Evolutionary conservation across 352 stramenopile species (phyloP).

Genomic region (Poterioochromonas sp.): DNA sequence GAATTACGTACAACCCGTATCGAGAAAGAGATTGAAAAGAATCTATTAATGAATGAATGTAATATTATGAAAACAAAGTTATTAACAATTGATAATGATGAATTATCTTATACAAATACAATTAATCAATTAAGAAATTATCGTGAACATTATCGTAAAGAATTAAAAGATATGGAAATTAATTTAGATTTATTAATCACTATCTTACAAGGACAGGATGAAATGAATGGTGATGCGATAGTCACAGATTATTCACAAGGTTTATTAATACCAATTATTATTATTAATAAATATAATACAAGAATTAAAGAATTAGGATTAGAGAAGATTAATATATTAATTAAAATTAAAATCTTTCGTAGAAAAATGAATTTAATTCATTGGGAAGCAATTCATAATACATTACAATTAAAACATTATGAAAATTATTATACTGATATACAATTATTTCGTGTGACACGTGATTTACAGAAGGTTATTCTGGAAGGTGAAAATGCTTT

Average conservation of each 20-base stretch:
- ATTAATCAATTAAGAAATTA: neutral
- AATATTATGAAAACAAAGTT: neutral
- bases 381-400: constrained; percentile 6
- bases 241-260: constrained; percentile 12
- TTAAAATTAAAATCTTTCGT: constrained; percentile 15
- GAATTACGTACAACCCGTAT: constrained; percentile 1
- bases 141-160: neutral
- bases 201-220: constrained; percentile 20
- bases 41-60: neutral
- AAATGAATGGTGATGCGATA: constrained; percentile 18
- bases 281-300: constrained; percentile 21
- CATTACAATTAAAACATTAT: neutral
- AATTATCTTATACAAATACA: neutral
- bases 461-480: constrained; percentile 23
- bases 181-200: constrained; percentile 1
- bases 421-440: constrained; percentile 21
- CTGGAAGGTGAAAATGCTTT: neutral
- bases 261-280: neutral
- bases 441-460: constrained; percentile 18
- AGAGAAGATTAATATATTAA: constrained; percentile 21
- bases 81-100: neutral
- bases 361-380: constrained; percentile 21
- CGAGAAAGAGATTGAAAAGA: constrained; percentile 25
- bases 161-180: neutral
- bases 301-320: constrained; percentile 18